Conservation (phyloP, 1,139 yeast species). For the Kodamaea ohmeri region DNA sequence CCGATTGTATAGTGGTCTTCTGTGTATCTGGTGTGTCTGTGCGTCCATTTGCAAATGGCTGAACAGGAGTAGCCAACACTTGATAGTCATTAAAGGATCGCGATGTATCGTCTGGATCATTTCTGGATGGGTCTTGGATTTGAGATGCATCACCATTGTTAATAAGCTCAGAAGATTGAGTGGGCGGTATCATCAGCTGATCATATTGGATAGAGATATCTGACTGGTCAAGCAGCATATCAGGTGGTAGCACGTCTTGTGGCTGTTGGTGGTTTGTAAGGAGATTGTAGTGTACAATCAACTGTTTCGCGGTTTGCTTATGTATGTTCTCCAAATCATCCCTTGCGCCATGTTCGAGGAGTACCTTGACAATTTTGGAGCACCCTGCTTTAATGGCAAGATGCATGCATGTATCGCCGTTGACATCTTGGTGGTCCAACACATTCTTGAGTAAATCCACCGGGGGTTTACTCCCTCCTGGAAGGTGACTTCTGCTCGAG, state of each 20-base stretch:
- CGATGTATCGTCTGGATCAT: conserved; percentile 1
- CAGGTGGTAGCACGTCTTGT: conserved; percentile 6
- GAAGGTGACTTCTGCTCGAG: conserved; percentile 28
- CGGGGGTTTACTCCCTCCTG: conserved; percentile 14
- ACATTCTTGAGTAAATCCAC: conserved; percentile 57
- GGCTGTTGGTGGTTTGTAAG: conserved; percentile 17
- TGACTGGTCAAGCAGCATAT: neutral
- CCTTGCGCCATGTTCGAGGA: conserved; percentile 46
- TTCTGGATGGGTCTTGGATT: neutral
- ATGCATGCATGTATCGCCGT: conserved; percentile 69
- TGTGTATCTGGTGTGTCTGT: conserved; percentile 50
- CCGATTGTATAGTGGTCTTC: conserved; percentile 45
- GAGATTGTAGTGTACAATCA: conserved; percentile 28
- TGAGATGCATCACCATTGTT: neutral
- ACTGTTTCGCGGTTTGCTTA: conserved; percentile 38
- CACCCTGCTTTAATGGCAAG: conserved; percentile 52
- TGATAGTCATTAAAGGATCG: conserved; percentile 8
- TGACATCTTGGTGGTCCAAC: conserved; percentile 64
- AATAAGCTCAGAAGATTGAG: neutral
- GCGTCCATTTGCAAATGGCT: conserved; percentile 20
- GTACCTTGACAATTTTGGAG: conserved; percentile 35
- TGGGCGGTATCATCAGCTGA: conserved; percentile 7
- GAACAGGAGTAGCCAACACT: conserved; percentile 41
- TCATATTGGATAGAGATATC: conserved; percentile 3
- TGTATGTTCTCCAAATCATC: conserved; percentile 44